These are phyloP conservation scores for Neofusicoccum laricinum DNA, from an alignment of 2,329 filamentous ascomycete genomes.

Conservation along the genomic window DNA sequence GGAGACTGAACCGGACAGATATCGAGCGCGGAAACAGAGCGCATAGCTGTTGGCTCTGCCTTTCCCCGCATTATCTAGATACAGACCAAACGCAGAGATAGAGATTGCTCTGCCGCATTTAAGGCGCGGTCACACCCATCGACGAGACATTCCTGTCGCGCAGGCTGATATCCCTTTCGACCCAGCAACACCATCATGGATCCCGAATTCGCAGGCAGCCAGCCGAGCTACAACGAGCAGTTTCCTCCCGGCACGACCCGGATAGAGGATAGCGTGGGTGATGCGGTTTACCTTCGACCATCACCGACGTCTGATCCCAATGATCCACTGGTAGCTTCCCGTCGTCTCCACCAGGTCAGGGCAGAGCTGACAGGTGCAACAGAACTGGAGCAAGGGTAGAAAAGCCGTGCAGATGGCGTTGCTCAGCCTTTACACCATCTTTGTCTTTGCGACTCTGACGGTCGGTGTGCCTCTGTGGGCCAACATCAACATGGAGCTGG, in stretches of 20 bases:
- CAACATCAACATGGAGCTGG: constrained; percentile 41
- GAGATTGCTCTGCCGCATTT: not conserved
- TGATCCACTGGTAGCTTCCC: constrained; percentile 32
- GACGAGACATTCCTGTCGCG: too few relatives aligned
- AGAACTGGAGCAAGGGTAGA: constrained; percentile 45
- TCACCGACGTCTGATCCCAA: constrained; percentile 30
- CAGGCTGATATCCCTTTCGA: not conserved
- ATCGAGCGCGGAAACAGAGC: not conserved
- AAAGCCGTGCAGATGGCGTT: constrained; percentile 45
- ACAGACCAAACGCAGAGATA: not conserved
- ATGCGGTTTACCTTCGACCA: not conserved
- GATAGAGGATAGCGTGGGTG: not conserved
- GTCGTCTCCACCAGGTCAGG: not conserved
- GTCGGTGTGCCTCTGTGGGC: constrained; percentile 45
- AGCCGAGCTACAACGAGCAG: not conserved
- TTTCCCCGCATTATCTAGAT: not conserved
- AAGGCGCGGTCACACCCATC: not conserved
- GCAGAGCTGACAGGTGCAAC: not conserved
- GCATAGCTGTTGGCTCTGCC: not conserved
- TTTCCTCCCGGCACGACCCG: not conserved
- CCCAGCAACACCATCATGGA: not conserved
- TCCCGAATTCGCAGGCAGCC: not conserved
- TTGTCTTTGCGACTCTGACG: constrained; percentile 43
- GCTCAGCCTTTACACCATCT: constrained; percentile 41
- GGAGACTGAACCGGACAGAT: not conserved